These are phyloP conservation scores for Aspergillus melleus DNA, from an alignment of 2,329 filamentous ascomycete genomes.

Conservation along the genomic window DNA sequence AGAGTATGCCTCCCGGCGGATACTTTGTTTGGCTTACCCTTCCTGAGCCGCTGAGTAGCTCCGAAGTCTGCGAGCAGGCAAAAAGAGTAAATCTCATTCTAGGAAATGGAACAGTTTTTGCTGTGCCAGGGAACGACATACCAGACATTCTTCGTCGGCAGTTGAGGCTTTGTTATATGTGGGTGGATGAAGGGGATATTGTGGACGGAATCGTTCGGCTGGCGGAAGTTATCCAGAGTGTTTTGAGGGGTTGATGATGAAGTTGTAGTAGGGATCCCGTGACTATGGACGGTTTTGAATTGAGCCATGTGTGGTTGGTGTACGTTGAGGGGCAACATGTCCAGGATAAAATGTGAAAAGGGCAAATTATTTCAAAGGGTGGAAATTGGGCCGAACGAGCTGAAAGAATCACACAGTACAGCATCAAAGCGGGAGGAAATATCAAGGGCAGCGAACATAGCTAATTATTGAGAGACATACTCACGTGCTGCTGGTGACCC, in stretches of 20 bases:
- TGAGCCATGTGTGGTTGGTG: no score
- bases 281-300: no score
- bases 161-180: not conserved
- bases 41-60: conserved; percentile 6
- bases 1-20: conserved; percentile 8
- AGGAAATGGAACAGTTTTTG: conserved; percentile 27
- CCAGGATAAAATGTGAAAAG: no score
- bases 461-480: no score
- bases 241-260: not conserved
- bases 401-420: no score
- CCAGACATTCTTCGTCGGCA: conserved; percentile 3
- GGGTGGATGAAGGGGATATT: not conserved
- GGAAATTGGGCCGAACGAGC: no score
- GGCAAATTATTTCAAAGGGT: no score
- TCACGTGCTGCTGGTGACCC: no score
- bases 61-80: conserved; percentile 8
- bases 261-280: not conserved
- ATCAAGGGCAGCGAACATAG: no score
- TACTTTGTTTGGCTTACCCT: conserved; percentile 18
- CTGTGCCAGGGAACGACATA: conserved; percentile 54
- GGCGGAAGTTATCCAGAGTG: not conserved
- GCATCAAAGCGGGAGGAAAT: no score
- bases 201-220: not conserved
- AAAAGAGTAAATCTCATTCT: conserved; percentile 9
- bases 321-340: no score